These are phyloP conservation scores for Coleophoma cylindrospora DNA, from an alignment of 2,329 filamentous ascomycete genomes.

Conservation along the genomic window DNA sequence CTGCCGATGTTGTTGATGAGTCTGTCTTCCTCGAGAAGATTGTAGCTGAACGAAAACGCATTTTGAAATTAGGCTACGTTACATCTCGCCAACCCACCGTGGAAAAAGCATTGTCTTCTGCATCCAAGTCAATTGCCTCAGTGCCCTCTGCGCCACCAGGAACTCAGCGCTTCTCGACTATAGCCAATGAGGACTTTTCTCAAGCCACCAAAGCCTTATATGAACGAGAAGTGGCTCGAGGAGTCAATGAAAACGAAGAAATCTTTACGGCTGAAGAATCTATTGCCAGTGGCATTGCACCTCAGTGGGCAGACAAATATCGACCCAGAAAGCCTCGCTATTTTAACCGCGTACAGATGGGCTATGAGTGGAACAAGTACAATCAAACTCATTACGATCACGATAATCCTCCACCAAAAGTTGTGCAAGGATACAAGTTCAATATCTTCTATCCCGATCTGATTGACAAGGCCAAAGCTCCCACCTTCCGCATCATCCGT, in stretches of 20 bases:
- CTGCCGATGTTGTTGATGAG: conserved; percentile 51
- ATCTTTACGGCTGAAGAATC: conserved; percentile 89
- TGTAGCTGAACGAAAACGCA: conserved; percentile 52
- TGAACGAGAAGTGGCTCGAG: conserved; percentile 86
- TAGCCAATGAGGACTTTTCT: conserved; percentile 74
- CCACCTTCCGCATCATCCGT: conserved; percentile 92
- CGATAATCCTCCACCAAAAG: conserved; percentile 94
- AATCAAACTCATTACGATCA: conserved; percentile 99
- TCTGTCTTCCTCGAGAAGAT: conserved; percentile 51
- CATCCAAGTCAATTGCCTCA: conserved; percentile 25
- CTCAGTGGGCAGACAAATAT: conserved; percentile 80
- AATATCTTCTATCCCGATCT: conserved; percentile 99
- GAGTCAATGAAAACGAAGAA: conserved; percentile 90
- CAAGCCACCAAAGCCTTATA: conserved; percentile 85
- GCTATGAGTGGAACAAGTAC: conserved; percentile 99
- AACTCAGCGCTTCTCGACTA: conserved; percentile 63
- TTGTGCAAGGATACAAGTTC: conserved; percentile 98
- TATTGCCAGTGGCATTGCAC: conserved; percentile 57
- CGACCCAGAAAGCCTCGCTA: conserved; percentile 89
- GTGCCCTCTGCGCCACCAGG: conserved; percentile 42
- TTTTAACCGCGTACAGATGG: conserved; percentile 98
- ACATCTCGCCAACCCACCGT: conserved; percentile 44
- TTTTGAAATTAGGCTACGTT: conserved; percentile 63
- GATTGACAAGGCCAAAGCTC: conserved; percentile 89
- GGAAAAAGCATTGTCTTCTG: conserved; percentile 26